Percentiles rank a stretch among this genome's conserved stretches.
These are phyloP conservation scores for Pythium sukuiense DNA, from an alignment of 352 stramenopile species.

Conservation along the genomic window DNA sequence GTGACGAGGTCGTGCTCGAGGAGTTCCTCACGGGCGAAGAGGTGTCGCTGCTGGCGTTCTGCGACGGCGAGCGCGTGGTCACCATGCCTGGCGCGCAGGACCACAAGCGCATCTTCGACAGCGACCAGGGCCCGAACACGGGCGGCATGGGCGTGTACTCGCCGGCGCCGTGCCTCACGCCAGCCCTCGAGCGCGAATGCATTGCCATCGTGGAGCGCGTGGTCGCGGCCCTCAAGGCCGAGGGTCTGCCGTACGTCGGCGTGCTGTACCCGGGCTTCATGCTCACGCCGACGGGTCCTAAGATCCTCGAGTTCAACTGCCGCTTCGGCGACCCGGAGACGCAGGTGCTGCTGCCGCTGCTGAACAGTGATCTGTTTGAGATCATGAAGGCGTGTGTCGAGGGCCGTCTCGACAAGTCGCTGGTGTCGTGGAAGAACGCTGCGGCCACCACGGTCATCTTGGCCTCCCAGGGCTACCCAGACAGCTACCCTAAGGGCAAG, in stretches of 20 bases:
- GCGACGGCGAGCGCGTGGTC: slow-evolving; percentile 94
- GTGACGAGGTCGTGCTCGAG: slow-evolving; percentile 98
- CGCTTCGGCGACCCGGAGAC: slow-evolving; percentile 99
- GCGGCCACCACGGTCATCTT: slow-evolving; percentile 96
- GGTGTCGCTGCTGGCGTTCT: slow-evolving; percentile 97
- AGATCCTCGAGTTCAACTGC: slow-evolving; percentile 99
- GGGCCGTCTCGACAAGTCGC: slow-evolving; percentile 83
- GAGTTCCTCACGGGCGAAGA: slow-evolving; percentile 98
- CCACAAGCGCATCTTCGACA: slow-evolving; percentile 98
- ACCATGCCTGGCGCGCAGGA: slow-evolving; percentile 98
- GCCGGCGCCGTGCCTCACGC: slow-evolving; percentile 95
- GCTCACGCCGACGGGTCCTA: slow-evolving; percentile 86
- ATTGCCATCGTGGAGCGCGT: slow-evolving; percentile 82
- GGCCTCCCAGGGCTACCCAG: slow-evolving; percentile 97
- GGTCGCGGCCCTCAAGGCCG: slow-evolving; percentile 85
- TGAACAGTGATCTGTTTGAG: slow-evolving; percentile 98
- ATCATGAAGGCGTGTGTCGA: slow-evolving; percentile 96
- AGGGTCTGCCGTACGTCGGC: slow-evolving; percentile 98
- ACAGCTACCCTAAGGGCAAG: slow-evolving; percentile 98
- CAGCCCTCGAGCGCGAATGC: slow-evolving; percentile 91
- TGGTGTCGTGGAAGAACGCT: slow-evolving; percentile 90
- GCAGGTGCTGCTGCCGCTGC: slow-evolving; percentile 96
- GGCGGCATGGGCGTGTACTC: slow-evolving; percentile 99
- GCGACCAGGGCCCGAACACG: slow-evolving; percentile 98
- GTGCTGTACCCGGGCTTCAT: slow-evolving; percentile 99